Evolutionary conservation across 352 stramenopile genomes (phyloP), one percentile per base, ranked within the genome.

Genomic region (Phytophthora lateralis): DNA sequence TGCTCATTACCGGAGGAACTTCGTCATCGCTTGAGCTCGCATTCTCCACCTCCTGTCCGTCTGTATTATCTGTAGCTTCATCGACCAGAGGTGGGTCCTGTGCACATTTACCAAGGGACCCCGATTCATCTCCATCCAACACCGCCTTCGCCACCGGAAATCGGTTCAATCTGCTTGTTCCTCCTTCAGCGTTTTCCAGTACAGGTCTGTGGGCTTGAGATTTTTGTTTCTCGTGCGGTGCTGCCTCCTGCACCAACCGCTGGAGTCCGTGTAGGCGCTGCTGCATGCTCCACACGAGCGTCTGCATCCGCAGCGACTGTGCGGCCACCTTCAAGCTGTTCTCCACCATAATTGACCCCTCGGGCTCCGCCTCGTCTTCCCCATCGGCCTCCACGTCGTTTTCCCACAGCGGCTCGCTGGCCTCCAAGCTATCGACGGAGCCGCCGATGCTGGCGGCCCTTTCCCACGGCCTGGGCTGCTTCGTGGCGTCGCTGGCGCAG

Each of bases 221-320:
- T 2, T 34, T 55, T 24, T 10, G 20, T 6, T 62, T 24, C 6
- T 44, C 38, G 30, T 56, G 39, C 5, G 46, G 35, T 26, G 15
- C 27, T 6, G 55, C 63, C 24, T 69, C 30, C 30, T 57, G 42
- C 29, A 73, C 38, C 43, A 72, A 11, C n/a, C 21, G 34, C 35
- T 75, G 67, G 20, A 73, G 48, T 52, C 35, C 57, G 26, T 59
- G 14, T 10, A 73, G 17, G 4, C 59, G 57, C 20, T 47, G 47
- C 34, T 67, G 58, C 63, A 76, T 70, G 15, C 30, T 41, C 55
- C 43, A 59, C 45, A 76, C 30, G 14, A 67, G 63, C 41, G 27
- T 52, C 35, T 70, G 58, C 49, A 76, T 57, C 29, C 26, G 46
- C 2, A 49, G 32, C 29, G 41, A 20, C 18, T 49, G 18, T 8